Evolutionary conservation across 305 asterid species (phyloP), one percentile per base, ranked within the genome.

Genomic region (Fraxinus baroniana): DNA sequence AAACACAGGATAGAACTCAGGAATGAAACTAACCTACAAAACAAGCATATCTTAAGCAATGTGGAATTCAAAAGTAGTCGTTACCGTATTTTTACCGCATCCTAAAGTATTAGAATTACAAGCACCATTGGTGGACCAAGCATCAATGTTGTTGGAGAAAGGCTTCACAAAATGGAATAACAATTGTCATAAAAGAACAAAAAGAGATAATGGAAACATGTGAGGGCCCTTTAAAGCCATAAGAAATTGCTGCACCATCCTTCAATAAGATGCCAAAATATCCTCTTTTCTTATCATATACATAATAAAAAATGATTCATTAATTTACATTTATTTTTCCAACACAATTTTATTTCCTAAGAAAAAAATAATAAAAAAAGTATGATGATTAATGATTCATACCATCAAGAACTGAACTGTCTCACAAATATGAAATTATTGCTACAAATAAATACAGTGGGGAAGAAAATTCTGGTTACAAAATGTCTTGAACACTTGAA

Each of bases 101-200:
- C 37, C 3, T 68, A 68, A 9, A 68, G 74, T 30, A 70, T 0
- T 70, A 70, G 37, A 1, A 70, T 70, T 49, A 64, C 80, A 71
- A 70, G 83, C 39, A 79, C 2, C 33, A 79, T 12, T 81, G 81
- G 84, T 81, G 86, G 89, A 81, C 86, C 86, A 84, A 80, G 80
- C 36, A 78, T 86, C 84, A 85, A 86, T 80, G 55, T 32, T 66
- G 30, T 84, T 82, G 79, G 76, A 78, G 78, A 72, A 76, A 70
- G 75, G 70, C 86, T 78, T 84, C 86, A 86, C 85, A 86, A 79
- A 87, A 82, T 73, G 80, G 89, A 86, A 87, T 72, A 85, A 79
- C 64, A 78, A 85, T 83, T 74, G 60, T 79, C 88, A 85, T 64
- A 73, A 86, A 83, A 78, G 84, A 86, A 85, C 91, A 87, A 90